Evolutionary conservation across 768 basidiomycete genomes (phyloP).

Genomic region (Amanita rubescens): DNA sequence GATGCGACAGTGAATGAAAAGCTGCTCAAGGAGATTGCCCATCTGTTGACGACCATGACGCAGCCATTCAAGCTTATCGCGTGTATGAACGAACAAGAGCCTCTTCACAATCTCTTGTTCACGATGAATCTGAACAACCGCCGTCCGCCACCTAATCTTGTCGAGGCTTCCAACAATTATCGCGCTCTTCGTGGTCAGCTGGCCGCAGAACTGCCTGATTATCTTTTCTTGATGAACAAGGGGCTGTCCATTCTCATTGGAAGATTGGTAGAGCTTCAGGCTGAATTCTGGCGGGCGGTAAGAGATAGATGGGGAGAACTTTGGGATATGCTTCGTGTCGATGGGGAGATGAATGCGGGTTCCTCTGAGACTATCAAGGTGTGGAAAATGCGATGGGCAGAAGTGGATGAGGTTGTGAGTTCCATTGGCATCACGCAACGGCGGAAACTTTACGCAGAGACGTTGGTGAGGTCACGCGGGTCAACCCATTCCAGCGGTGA

Average conservation of each 20-base stretch:
- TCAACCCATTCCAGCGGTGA: slow-evolving; percentile 14
- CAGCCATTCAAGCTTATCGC: slow-evolving; percentile 60
- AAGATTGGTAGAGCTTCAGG: slow-evolving; percentile 50
- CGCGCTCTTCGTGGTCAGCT: slow-evolving; percentile 71
- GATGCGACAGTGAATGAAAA: slow-evolving; percentile 45
- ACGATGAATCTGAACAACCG: slow-evolving; percentile 61
- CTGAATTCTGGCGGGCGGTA: slow-evolving; percentile 51
- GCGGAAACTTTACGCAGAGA: slow-evolving; percentile 6
- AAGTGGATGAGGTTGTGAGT: slow-evolving; percentile 46
- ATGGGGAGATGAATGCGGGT: slow-evolving; percentile 61
- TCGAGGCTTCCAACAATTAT: slow-evolving; percentile 72
- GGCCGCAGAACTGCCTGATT: slow-evolving; percentile 59
- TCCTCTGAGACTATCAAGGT: slow-evolving; percentile 63
- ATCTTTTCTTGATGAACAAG: slow-evolving; percentile 49
- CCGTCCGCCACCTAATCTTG: slow-evolving; percentile 57
- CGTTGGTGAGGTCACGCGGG: slow-evolving; percentile 1
- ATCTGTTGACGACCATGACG: slow-evolving; percentile 50
- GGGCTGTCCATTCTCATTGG: slow-evolving; percentile 48
- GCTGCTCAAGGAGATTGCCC: slow-evolving; percentile 50
- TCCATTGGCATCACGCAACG: slow-evolving; percentile 6
- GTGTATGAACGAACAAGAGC: slow-evolving; percentile 68
- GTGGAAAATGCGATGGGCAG: slow-evolving; percentile 63
- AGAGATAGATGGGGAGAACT: slow-evolving; percentile 66
- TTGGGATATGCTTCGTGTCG: slow-evolving; percentile 77
- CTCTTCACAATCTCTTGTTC: slow-evolving; percentile 63